Conservation (phyloP, 2,329 filamentous ascomycete species). For the Tympanopsis confertula region DNA sequence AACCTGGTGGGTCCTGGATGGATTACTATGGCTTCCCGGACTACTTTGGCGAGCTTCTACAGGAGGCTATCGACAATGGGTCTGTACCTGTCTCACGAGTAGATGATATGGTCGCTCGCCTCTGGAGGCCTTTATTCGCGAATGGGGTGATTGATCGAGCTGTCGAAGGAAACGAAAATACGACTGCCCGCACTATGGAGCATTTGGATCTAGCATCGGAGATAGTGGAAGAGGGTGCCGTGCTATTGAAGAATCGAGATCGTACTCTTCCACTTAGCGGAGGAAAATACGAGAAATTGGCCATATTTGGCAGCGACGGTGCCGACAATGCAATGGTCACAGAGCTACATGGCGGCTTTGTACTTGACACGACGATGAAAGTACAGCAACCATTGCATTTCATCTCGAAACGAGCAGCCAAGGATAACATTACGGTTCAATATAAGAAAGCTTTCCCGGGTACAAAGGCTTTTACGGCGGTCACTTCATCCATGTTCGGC, state of each 20-base stretch:
- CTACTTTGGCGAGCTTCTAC: conserved; percentile 2
- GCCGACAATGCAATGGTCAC: no score
- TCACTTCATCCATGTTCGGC: conserved; percentile 6
- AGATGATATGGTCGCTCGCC: conserved; percentile 1
- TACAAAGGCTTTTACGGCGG: conserved; percentile 5
- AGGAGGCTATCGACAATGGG: conserved; percentile 1
- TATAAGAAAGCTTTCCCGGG: conserved; percentile 9
- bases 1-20: conserved; percentile 1
- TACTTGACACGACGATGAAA: conserved; percentile 7
- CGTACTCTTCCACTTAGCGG: conserved; percentile 2
- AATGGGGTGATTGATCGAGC: conserved; percentile 5
- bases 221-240: conserved; percentile 2
- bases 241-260: conserved; percentile 6
- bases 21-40: conserved; percentile 5
- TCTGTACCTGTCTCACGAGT: not conserved
- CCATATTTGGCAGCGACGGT: conserved; percentile 4
- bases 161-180: conserved; percentile 4
- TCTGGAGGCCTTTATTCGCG: conserved; percentile 7
- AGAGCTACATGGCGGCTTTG: conserved; percentile 8
- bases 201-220: conserved; percentile 4
- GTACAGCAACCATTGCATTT: conserved; percentile 6
- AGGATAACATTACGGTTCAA: conserved; percentile 6
- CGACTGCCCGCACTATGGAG: conserved; percentile 4
- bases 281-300: conserved; percentile 5
- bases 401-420: conserved; percentile 3